Percentiles rank a stretch among this genome's conserved stretches.
Conservation (phyloP, 2,329 filamentous ascomycete species). For the Arthrobotrys musiformis region DNA sequence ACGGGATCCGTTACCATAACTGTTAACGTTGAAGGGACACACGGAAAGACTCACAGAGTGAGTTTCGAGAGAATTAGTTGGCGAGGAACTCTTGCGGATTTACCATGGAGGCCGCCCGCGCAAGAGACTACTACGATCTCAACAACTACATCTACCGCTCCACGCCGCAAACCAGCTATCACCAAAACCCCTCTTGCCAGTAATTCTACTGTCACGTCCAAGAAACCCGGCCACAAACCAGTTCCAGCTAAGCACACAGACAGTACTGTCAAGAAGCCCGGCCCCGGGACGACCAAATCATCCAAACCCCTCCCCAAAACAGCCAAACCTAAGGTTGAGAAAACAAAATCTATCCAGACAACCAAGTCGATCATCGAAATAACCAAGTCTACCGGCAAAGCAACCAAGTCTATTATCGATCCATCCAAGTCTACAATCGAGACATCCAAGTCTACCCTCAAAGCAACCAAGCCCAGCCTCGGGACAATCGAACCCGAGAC, state of each 20-base stretch:
- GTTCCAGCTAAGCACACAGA: not conserved
- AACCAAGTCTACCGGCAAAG: not conserved
- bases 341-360: not conserved
- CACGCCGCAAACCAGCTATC: not conserved
- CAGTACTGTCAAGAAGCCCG: not conserved
- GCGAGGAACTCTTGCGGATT: slow-evolving; percentile 36
- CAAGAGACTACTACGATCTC: slow-evolving; percentile 18
- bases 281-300: not conserved
- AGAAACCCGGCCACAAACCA: not conserved
- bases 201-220: not conserved
- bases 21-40: slow-evolving; percentile 36
- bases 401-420: not conserved
- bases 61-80: slow-evolving; percentile 53
- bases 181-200: not conserved
- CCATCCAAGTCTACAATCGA: not conserved
- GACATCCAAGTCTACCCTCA: not conserved
- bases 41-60: slow-evolving; percentile 44
- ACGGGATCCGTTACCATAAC: slow-evolving; percentile 48
- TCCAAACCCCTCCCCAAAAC: not conserved
- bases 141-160: slow-evolving; percentile 14
- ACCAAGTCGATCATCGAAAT: not conserved
- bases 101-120: slow-evolving; percentile 35
- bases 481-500: not conserved
- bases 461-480: not conserved
- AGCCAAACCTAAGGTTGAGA: not conserved